Conservation (phyloP, 495 filamentous ascomycete species). For the Aspergillus hancockii region DNA sequence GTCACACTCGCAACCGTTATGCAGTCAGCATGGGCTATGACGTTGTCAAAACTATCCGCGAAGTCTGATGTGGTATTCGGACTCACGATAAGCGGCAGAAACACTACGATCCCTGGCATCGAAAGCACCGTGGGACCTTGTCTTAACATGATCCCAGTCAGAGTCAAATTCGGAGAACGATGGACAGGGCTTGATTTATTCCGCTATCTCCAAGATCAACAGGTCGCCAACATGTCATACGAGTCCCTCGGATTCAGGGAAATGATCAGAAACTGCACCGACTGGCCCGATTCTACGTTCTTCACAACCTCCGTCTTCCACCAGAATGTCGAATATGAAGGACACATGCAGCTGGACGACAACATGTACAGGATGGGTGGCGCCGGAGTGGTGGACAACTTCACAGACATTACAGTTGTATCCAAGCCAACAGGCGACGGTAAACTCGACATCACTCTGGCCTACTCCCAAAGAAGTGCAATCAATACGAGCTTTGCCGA, state of each 20-base stretch:
- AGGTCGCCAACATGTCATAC: slow-evolving; percentile 57
- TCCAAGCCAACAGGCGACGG: slow-evolving; percentile 46
- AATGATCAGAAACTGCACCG: slow-evolving; percentile 59
- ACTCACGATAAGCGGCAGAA: slow-evolving; percentile 57
- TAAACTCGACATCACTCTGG: slow-evolving; percentile 44
- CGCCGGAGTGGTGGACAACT: slow-evolving; percentile 50
- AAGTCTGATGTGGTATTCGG: slow-evolving; percentile 57
- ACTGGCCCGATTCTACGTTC: slow-evolving; percentile 55
- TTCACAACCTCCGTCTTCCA: slow-evolving; percentile 53
- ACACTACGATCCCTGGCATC: slow-evolving; percentile 52
- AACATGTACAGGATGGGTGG: slow-evolving; percentile 51
- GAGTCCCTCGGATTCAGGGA: slow-evolving; percentile 61
- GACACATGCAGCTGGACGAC: slow-evolving; percentile 45
- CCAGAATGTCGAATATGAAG: slow-evolving; percentile 47
- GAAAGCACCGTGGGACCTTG: slow-evolving; percentile 59
- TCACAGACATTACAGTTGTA: slow-evolving; percentile 51
- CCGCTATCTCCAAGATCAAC: slow-evolving; percentile 57
- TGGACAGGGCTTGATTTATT: slow-evolving; percentile 56
- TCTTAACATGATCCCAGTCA: slow-evolving; percentile 60
- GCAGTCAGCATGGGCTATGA: slow-evolving; percentile 59
- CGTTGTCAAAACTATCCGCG: slow-evolving; percentile 51
- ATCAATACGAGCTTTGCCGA: slow-evolving; percentile 42
- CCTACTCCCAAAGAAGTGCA: slow-evolving; percentile 46
- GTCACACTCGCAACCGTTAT: slow-evolving; percentile 57
- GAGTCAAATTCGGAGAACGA: slow-evolving; percentile 49